These are phyloP conservation scores for Penicillium sp. DNA, from an alignment of 2,329 filamentous ascomycete species.

Conservation along the genomic window DNA sequence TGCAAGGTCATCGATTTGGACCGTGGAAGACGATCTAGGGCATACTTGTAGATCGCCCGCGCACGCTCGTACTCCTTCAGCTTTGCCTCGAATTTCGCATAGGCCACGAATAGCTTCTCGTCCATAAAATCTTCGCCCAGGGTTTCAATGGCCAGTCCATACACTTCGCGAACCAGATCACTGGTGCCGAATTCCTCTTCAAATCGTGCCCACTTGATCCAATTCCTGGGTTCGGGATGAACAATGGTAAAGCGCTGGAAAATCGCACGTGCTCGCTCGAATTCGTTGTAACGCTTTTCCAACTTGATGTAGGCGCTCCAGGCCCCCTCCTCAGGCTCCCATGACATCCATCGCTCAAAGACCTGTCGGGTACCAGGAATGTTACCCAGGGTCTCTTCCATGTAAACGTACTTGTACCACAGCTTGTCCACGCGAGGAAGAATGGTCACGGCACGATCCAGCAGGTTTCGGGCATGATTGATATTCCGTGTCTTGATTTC, in stretches of 20 bases:
- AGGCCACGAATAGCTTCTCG: constrained; percentile 90
- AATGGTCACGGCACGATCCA: constrained; percentile 91
- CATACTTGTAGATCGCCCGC: constrained; percentile 93
- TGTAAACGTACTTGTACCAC: constrained; percentile 99
- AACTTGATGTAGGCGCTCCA: constrained; percentile 97
- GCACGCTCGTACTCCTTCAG: constrained; percentile 92
- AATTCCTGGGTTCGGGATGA: constrained; percentile 90
- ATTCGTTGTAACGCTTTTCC: constrained; percentile 91
- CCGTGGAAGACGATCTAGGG: constrained; percentile 81
- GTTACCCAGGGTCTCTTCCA: constrained; percentile 96
- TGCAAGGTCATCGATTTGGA: constrained; percentile 80
- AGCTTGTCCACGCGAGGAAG: constrained; percentile 88
- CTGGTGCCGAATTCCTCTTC: constrained; percentile 93
- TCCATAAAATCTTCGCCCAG: constrained; percentile 94
- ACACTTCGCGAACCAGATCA: constrained; percentile 87
- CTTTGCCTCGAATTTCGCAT: constrained; percentile 90
- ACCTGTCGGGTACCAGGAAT: constrained; percentile 86
- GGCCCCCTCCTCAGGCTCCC: constrained; percentile 92
- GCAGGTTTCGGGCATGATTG: constrained; percentile 89
- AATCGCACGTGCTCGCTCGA: constrained; percentile 80
- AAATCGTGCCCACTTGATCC: constrained; percentile 98
- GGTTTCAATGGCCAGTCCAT: constrained; percentile 78
- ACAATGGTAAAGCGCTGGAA: constrained; percentile 87
- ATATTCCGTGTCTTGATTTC: constrained; percentile 96
- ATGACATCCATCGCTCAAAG: constrained; percentile 97